phyloP scores from a whole-genome alignment of 352 stramenopile species.

The Phytophthora lateralis region DNA sequence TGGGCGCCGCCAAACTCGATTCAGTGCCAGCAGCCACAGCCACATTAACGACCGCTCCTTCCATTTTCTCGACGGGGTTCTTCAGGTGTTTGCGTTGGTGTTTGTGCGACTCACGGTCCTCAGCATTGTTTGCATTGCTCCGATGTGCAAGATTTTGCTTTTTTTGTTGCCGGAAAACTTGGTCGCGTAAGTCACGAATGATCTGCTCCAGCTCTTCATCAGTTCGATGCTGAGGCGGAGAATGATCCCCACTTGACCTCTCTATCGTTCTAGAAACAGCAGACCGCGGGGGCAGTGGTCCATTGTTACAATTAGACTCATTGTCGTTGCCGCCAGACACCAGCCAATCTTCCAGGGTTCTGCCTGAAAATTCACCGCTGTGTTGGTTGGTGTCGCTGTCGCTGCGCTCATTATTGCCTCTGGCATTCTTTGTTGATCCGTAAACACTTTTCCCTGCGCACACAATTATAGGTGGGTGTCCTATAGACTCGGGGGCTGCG shows the following conservation, averaged over 20 bases:
- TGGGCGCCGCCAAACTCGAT: constrained; percentile 6
- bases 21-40: constrained; percentile 5
- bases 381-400: constrained; percentile 8
- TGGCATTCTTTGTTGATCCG: background rate
- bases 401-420: constrained; percentile 7
- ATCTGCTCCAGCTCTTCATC: constrained; percentile 75
- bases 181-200: constrained; percentile 62
- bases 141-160: background rate
- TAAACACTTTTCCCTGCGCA: constrained; percentile 34
- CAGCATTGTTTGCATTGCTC: background rate
- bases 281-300: background rate
- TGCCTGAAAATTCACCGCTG: background rate
- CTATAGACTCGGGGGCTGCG: background rate
- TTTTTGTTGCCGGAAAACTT: constrained; percentile 47
- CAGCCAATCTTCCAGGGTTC: background rate
- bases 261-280: background rate
- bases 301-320: constrained; percentile 4
- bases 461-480: constrained; percentile 22
- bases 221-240: constrained; percentile 24
- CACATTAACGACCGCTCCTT: constrained; percentile 10
- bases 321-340: background rate
- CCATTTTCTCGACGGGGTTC: constrained; percentile 64
- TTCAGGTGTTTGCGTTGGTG: constrained; percentile 58
- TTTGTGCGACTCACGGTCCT: constrained; percentile 7
- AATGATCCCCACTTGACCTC: constrained; percentile 1